phyloP scores from a whole-genome alignment of 2,329 filamentous ascomycete genomes.

The Neopestalotiopsis rosae region DNA sequence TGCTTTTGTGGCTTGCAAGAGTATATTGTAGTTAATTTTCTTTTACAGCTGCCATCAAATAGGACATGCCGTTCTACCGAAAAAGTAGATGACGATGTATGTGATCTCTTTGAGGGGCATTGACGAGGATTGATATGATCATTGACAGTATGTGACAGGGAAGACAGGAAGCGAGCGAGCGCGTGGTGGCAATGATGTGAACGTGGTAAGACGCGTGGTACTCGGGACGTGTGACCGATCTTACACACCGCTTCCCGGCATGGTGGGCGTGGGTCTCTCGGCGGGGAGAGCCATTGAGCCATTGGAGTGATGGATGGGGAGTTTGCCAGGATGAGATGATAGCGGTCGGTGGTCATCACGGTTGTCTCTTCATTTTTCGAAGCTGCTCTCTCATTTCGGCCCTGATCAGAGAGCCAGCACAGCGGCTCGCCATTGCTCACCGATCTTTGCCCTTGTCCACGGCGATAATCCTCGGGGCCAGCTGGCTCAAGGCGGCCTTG shows the following conservation, averaged over 20 bases:
- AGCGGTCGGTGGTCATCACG: not conserved
- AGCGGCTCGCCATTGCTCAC: constrained; percentile 21
- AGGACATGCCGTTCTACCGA: not conserved
- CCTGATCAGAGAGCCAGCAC: not conserved
- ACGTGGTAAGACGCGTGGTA: constrained; percentile 6
- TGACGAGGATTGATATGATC: not conserved
- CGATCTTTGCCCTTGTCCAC: constrained; percentile 54
- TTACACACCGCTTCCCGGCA: constrained; percentile 9
- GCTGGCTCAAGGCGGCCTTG: constrained; percentile 66
- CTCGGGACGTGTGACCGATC: not conserved
- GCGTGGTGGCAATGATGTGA: constrained; percentile 7
- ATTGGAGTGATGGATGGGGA: not conserved
- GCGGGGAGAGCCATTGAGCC: not conserved
- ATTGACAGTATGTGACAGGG: not conserved
- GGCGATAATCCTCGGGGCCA: constrained; percentile 65
- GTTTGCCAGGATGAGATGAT: not conserved
- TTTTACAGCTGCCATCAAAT: not conserved
- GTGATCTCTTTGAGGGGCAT: not conserved
- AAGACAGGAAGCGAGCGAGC: not conserved
- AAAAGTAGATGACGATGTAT: not conserved
- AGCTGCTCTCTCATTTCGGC: not conserved
- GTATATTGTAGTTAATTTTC: not conserved
- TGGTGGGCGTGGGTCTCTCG: not conserved
- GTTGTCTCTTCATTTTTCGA: not conserved
- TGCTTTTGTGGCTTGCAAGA: not conserved